Evolutionary conservation across 2,329 filamentous ascomycete genomes (phyloP).

Genomic region (Trichoderma endophyticum): DNA sequence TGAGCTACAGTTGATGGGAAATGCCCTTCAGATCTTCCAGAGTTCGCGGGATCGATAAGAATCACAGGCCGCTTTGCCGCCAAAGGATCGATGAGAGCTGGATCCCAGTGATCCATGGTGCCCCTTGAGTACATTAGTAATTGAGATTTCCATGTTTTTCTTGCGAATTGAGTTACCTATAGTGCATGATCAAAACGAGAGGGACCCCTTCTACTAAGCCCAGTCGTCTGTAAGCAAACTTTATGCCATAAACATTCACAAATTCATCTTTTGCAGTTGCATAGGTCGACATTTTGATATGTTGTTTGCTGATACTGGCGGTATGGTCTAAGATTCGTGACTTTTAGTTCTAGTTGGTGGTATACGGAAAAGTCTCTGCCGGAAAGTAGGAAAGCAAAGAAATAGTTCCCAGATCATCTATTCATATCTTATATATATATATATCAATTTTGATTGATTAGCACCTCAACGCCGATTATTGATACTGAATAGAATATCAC

Average conservation of each 20-base stretch:
- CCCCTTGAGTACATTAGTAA: not conserved
- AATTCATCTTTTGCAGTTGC: not conserved
- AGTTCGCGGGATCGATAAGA: not conserved
- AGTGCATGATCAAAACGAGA: not conserved
- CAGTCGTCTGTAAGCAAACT: not conserved
- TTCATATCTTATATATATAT: not conserved
- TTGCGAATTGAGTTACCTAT: not conserved
- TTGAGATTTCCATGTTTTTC: not conserved
- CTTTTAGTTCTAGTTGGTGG: not conserved
- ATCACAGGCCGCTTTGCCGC: not conserved
- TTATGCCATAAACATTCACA: not conserved
- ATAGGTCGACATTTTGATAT: not conserved
- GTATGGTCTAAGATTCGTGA: not conserved
- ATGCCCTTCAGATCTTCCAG: not conserved
- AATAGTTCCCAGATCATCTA: not conserved
- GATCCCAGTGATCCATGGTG: not conserved
- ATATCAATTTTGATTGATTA: not conserved
- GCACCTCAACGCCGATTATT: not conserved
- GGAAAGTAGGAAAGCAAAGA: not conserved
- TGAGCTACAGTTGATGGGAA: not conserved
- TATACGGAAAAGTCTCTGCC: not conserved
- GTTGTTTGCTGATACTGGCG: not conserved
- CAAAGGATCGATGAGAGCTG: not conserved
- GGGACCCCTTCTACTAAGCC: not conserved
- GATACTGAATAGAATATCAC: not conserved